Evolutionary conservation across 164 flowering plant species (phyloP).

Genomic region (Aristolochia contorta): DNA sequence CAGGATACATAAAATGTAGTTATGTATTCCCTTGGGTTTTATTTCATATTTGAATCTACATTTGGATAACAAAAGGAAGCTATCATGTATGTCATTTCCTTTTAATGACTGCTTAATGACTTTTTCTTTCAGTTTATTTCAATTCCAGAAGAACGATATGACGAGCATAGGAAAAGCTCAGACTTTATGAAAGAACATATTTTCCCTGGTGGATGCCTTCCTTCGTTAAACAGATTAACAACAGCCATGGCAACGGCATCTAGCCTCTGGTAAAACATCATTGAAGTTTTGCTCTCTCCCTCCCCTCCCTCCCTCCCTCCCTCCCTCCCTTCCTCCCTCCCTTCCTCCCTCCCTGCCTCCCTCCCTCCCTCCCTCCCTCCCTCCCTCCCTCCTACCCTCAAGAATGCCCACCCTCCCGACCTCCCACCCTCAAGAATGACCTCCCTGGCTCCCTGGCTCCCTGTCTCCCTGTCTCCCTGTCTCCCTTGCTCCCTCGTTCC

Average conservation of each 20-base stretch:
- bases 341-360: too few relatives aligned
- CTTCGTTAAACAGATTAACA: conserved; percentile 64
- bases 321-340: too few relatives aligned
- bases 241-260: conserved; percentile 81
- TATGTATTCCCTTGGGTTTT: not conserved
- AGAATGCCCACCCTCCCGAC: too few relatives aligned
- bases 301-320: too few relatives aligned
- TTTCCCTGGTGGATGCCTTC: conserved; percentile 85
- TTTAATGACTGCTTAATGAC: not conserved
- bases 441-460: too few relatives aligned
- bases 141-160: conserved; percentile 74
- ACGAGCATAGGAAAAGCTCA: conserved; percentile 73
- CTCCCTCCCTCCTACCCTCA: too few relatives aligned
- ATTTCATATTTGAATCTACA: not conserved
- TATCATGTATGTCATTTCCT: not conserved
- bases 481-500: too few relatives aligned
- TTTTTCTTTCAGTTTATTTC: conserved; percentile 54
- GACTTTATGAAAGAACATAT: conserved; percentile 91
- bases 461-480: too few relatives aligned
- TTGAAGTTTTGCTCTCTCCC: not conserved
- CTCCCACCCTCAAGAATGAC: too few relatives aligned
- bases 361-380: too few relatives aligned
- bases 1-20: conserved; percentile 46
- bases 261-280: conserved; percentile 49
- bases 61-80: not conserved